phyloP scores from a whole-genome alignment of 139 green algal species.

The Chlorella vulgaris region DNA sequence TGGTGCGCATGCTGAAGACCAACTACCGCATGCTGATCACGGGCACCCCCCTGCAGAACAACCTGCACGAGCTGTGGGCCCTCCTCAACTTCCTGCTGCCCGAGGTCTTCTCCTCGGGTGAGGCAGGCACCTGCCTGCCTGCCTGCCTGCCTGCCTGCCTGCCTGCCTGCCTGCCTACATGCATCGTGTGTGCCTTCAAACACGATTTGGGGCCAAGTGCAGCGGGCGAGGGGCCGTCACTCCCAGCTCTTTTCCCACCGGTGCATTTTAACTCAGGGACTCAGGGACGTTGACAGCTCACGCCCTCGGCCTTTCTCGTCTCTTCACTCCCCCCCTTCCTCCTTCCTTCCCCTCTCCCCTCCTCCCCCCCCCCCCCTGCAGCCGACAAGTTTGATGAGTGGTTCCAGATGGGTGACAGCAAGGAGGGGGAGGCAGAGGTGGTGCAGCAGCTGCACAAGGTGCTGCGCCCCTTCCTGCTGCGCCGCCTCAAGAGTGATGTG shows the following conservation, averaged over 20 bases:
- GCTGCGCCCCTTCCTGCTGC: conserved; percentile 96
- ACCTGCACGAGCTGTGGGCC: conserved; percentile 91
- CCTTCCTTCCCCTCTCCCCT: background rate
- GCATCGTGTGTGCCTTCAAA: background rate
- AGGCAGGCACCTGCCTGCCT: background rate
- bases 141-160: background rate
- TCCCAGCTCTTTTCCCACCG: no score
- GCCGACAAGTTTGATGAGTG: conserved; percentile 98
- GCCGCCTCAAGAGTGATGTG: conserved; percentile 97
- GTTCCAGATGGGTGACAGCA: conserved; percentile 80
- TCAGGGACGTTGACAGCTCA: no score
- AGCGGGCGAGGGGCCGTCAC: no score
- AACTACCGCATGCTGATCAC: conserved; percentile 99
- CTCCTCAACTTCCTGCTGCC: conserved; percentile 99
- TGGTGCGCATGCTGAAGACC: conserved; percentile 86
- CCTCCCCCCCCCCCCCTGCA: background rate
- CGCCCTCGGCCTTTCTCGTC: no score
- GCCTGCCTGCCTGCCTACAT: no score
- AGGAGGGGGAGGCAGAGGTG: conserved; percentile 87
- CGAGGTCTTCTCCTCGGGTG: conserved; percentile 84
- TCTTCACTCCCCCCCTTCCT: background rate
- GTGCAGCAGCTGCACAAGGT: conserved; percentile 99
- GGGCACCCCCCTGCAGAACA: conserved; percentile 99
- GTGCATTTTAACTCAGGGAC: no score
- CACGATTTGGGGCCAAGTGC: no score